phyloP scores from a whole-genome alignment of 2,329 filamentous ascomycete species.

The Paracamarosporium sp. region DNA sequence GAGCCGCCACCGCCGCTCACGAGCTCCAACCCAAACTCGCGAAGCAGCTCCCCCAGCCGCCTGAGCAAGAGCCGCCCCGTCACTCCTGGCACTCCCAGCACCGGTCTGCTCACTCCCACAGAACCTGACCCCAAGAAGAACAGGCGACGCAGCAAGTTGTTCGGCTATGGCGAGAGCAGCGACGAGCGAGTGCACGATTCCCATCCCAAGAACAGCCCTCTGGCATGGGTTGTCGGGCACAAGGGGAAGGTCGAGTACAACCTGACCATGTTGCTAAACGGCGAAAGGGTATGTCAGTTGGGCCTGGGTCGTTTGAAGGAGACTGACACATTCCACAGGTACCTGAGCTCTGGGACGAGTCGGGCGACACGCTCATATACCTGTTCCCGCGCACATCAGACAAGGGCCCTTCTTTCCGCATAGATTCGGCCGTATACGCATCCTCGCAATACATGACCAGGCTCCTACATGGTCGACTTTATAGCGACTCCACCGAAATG shows the following conservation, averaged over 20 bases:
- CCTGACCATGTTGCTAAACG: constrained; percentile 56
- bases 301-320: not conserved
- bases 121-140: constrained; percentile 39
- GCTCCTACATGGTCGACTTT: constrained; percentile 62
- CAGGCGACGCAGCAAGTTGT: constrained; percentile 43
- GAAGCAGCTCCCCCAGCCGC: constrained; percentile 32
- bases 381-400: constrained; percentile 64
- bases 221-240: constrained; percentile 67
- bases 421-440: constrained; percentile 65
- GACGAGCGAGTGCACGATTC: constrained; percentile 25
- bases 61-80: constrained; percentile 29
- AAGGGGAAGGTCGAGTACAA: constrained; percentile 64
- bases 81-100: constrained; percentile 26
- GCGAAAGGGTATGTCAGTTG: constrained; percentile 55
- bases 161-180: constrained; percentile 34
- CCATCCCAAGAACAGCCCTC: constrained; percentile 25
- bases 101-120: constrained; percentile 9
- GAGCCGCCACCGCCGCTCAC: constrained; percentile 36
- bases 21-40: constrained; percentile 24
- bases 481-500: constrained; percentile 43
- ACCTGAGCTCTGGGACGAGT: constrained; percentile 67
- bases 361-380: constrained; percentile 69
- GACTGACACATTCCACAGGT: constrained; percentile 46
- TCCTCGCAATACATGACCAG: constrained; percentile 63
- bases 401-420: constrained; percentile 65